Conservation (phyloP, 208 protist species). For the Trypanosoma vivax region DNA sequence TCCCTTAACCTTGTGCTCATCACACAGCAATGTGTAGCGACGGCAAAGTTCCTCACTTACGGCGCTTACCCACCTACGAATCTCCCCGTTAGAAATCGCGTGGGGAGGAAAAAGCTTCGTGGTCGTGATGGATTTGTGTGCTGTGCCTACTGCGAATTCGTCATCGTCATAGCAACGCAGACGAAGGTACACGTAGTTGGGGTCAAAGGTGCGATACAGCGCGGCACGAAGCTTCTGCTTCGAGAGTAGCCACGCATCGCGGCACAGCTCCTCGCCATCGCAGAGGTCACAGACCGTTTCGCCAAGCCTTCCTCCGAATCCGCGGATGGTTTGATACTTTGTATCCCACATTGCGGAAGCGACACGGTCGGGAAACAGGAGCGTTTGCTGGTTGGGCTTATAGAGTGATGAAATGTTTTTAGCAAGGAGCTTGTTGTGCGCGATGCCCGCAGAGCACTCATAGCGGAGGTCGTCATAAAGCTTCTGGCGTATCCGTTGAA, state of each 20-base stretch:
- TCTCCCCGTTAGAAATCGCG: constrained; percentile 17
- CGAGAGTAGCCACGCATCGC: constrained; percentile 51
- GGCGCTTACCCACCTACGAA: constrained; percentile 59
- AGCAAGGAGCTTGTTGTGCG: constrained; percentile 75
- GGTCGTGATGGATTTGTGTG: constrained; percentile 46
- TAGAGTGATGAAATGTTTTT: constrained; percentile 74
- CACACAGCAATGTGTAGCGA: constrained; percentile 48
- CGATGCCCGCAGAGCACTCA: constrained; percentile 82
- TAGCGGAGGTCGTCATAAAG: constrained; percentile 68
- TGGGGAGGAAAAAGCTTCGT: constrained; percentile 59
- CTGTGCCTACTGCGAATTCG: constrained; percentile 27
- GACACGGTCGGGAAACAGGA: constrained; percentile 53
- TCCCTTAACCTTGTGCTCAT: constrained; percentile 23
- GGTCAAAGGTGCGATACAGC: constrained; percentile 6
- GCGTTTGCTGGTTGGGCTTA: constrained; percentile 84
- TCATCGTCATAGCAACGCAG: constrained; percentile 44
- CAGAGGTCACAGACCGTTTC: constrained; percentile 28
- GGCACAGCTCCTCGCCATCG: constrained; percentile 29
- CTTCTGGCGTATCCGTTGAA: constrained; percentile 40
- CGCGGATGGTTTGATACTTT: constrained; percentile 45
- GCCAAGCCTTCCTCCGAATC: constrained; percentile 80
- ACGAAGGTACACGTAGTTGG: constrained; percentile 32
- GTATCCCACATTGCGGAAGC: constrained; percentile 53
- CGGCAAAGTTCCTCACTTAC: constrained; percentile 50
- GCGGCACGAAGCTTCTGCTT: neutral